These are phyloP conservation scores for Eleusine indica DNA, from an alignment of 176 grass and related monocot genomes.

Conservation along the genomic window DNA sequence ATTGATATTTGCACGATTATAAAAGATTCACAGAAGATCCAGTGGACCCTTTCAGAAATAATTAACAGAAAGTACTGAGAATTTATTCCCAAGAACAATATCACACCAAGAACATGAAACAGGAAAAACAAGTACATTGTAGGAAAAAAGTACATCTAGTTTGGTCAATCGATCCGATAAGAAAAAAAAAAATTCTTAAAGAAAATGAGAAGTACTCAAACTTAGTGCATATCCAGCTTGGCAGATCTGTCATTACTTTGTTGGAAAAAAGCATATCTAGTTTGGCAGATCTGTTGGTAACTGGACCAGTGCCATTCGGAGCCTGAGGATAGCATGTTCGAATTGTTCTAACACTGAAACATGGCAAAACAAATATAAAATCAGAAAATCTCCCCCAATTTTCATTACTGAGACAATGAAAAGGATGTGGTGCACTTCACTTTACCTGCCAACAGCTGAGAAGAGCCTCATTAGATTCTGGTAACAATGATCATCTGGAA, in stretches of 20 bases:
- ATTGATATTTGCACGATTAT: neutral
- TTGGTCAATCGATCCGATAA: neutral
- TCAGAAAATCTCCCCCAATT: conserved; percentile 1
- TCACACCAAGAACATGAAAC: neutral
- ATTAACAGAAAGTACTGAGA: conserved; percentile 6
- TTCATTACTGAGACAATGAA: conserved; percentile 10
- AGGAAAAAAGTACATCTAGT: conserved; percentile 86
- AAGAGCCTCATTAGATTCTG: conserved; percentile 98
- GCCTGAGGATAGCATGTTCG: conserved; percentile 96
- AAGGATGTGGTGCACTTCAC: conserved; percentile 1
- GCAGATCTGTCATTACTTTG: conserved; percentile 60
- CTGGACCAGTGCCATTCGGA: conserved; percentile 77
- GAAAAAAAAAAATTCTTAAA: neutral
- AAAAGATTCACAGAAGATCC: conserved; percentile 13
- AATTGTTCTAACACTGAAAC: conserved; percentile 91
- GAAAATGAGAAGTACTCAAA: neutral
- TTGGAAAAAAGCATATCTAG: conserved; percentile 99
- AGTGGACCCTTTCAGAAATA: neutral
- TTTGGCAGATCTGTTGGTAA: conserved; percentile 87
- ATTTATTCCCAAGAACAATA: neutral
- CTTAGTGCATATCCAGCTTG: too few relatives aligned
- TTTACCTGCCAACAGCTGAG: conserved; percentile 90
- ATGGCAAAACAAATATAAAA: conserved; percentile 27
- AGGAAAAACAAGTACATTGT: conserved; percentile 61
- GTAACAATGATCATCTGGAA: conserved; percentile 99